Evolutionary conservation across 768 basidiomycete species (phyloP), one percentile per base, ranked within the genome.

Genomic region (Kockovaella imperatae): DNA sequence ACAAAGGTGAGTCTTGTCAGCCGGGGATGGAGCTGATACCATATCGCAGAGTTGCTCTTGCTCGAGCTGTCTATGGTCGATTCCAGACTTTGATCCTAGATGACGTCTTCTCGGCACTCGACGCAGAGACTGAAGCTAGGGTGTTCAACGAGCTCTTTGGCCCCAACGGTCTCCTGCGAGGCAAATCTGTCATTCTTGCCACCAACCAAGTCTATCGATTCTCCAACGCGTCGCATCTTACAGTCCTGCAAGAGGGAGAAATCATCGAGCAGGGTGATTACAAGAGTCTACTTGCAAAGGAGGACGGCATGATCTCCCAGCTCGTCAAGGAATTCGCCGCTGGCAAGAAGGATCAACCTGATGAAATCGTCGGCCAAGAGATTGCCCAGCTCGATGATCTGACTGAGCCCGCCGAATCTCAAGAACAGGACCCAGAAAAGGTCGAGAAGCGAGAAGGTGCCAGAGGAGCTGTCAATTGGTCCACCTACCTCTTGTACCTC

Each of bases 51-150:
- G 54, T 56, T 8, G 50, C 54, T 5, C 47, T 62, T 15, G 60
- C 57, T 42, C 53, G 60, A 17, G 57, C 56, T 5, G 32, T 62
- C 13, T 62, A 62, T 29, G 53, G 44, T 15, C 26, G 39, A 29
- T 43, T 50, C 31, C 51, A 53, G 31, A 47, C 57, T 18, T 36
- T 47, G 8, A 43, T 62, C 7, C 52, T 62, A 13, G 60, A 62
- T 25, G 60, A 62, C 42, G 45, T 48, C 7, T 59, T 62, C 42
- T 58, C 57, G 3, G 60, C 60, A 15, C 52, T 62, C 20, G 60
- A 62, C 29, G 54, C 57, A 11, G 52, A 53, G 13, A 55, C 56
- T 10, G 60, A 62, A 36, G 48, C 60, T 8, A 36, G 42, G 13
- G 54, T 58, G 0, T 62, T 62, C 45, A n/a, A 38, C 3, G 47